Percentiles rank a stretch among this genome's conserved stretches.
Evolutionary conservation across 2,329 filamentous ascomycete species (phyloP).

Genomic region (Thelonectria blattea): DNA sequence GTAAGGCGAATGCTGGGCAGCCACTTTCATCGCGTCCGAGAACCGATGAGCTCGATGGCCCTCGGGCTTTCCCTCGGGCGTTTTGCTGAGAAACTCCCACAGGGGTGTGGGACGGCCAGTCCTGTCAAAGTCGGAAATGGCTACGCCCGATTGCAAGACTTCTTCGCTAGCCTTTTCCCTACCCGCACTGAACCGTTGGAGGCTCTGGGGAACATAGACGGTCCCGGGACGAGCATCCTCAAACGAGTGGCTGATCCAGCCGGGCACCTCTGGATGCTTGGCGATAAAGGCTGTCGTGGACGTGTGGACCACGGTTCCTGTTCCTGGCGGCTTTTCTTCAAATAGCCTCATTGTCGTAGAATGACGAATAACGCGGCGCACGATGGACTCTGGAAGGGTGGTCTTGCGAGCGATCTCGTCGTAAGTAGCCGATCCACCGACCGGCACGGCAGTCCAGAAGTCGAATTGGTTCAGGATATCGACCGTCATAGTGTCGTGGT

Average conservation of each 20-base stretch:
- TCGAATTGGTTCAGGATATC: conserved; percentile 31
- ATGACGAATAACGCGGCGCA: conserved; percentile 45
- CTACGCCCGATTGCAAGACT: conserved; percentile 31
- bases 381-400: conserved; percentile 45
- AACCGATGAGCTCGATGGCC: conserved; percentile 15
- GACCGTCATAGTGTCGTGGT: conserved; percentile 8
- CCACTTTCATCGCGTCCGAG: background rate
- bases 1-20: background rate
- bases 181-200: conserved; percentile 41
- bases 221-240: conserved; percentile 35
- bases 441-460: conserved; percentile 28
- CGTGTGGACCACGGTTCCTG: conserved; percentile 39
- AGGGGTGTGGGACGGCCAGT: conserved; percentile 15
- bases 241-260: background rate
- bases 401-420: conserved; percentile 39
- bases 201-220: conserved; percentile 38
- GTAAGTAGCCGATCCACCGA: conserved; percentile 24
- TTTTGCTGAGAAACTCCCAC: conserved; percentile 21
- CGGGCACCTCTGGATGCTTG: conserved; percentile 33
- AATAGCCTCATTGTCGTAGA: conserved; percentile 47
- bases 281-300: conserved; percentile 45
- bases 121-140: conserved; percentile 31
- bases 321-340: background rate
- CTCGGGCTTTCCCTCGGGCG: conserved; percentile 23
- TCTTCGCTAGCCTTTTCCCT: conserved; percentile 40